Evolutionary conservation across 345 rosid species (phyloP).

Genomic region (Populus nigra): DNA sequence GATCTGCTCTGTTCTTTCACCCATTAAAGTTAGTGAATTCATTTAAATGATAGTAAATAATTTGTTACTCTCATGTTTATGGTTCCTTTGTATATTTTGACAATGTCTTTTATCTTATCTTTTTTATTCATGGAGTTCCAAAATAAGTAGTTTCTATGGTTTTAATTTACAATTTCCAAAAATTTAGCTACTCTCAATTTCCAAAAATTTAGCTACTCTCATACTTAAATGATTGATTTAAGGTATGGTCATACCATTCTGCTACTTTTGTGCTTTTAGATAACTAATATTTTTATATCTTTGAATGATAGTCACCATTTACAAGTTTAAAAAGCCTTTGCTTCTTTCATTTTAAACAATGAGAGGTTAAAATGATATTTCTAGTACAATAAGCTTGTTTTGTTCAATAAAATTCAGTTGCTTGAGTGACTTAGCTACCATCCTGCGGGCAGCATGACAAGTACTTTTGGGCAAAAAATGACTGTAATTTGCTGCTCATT

Average conservation of each 20-base stretch:
- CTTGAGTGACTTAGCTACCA: not conserved
- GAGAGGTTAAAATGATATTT: not conserved
- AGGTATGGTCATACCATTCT: not conserved
- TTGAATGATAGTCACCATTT: not conserved
- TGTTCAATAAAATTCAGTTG: not conserved
- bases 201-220: not conserved
- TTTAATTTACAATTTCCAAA: not conserved
- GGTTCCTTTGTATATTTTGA: not conserved
- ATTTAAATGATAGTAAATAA: not conserved
- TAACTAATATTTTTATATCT: not conserved
- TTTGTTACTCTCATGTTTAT: not conserved
- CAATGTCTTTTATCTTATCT: not conserved
- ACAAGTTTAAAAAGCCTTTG: not conserved
- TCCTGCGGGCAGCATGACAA: not conserved
- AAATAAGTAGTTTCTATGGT: not conserved
- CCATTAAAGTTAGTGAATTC: not conserved
- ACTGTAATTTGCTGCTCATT: not conserved
- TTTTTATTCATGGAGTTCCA: not conserved
- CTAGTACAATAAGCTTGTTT: not conserved
- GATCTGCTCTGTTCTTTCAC: not conserved
- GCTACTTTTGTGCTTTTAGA: not conserved
- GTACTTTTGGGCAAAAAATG: not conserved
- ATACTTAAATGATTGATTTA: not conserved
- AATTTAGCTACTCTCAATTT: not conserved
- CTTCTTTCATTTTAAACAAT: not conserved